Evolutionary conservation across 148 eudicot species (phyloP).

Genomic region (Polygonum maritimum): DNA sequence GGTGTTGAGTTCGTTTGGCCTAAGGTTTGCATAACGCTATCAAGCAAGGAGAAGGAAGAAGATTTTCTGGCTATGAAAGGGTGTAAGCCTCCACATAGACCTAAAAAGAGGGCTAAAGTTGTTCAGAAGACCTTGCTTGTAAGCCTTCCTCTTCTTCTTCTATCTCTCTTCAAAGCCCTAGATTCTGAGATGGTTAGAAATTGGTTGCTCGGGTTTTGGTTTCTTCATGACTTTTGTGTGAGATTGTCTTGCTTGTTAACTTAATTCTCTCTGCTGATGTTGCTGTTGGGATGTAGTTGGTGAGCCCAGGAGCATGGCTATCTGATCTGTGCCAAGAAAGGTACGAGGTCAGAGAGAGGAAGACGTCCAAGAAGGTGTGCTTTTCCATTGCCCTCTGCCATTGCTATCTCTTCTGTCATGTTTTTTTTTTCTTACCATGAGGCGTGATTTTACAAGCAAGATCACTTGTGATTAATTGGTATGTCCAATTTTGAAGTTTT

Average conservation of each 20-base stretch:
- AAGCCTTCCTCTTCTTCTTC: slow-evolving; percentile 18
- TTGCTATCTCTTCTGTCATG: background rate
- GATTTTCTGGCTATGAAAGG: slow-evolving; percentile 98
- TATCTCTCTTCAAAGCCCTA: background rate
- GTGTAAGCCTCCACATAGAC: slow-evolving; percentile 87
- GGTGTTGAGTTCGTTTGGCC: slow-evolving; percentile 48
- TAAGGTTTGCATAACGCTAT: slow-evolving; percentile 43
- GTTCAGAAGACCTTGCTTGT: slow-evolving; percentile 71
- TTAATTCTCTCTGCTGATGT: background rate
- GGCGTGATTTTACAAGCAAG: background rate
- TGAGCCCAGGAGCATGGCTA: slow-evolving; percentile 77
- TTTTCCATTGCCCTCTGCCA: too few species aligned
- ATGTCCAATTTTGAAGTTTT: too few species aligned
- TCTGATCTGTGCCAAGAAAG: slow-evolving; percentile 65
- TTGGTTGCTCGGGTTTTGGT: background rate
- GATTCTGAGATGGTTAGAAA: background rate
- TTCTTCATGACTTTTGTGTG: background rate
- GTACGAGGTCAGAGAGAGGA: slow-evolving; percentile 86
- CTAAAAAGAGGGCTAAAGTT: slow-evolving; percentile 84
- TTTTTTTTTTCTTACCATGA: background rate
- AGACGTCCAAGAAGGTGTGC: slow-evolving; percentile 63
- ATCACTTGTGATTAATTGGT: too few species aligned
- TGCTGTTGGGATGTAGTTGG: slow-evolving; percentile 32
- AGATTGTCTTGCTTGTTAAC: background rate
- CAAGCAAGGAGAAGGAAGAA: slow-evolving; percentile 94